Percentiles rank a stretch among this genome's conserved stretches.
These are phyloP conservation scores for Pelargonium australe DNA, from an alignment of 441 rosid species.

Conservation along the genomic window DNA sequence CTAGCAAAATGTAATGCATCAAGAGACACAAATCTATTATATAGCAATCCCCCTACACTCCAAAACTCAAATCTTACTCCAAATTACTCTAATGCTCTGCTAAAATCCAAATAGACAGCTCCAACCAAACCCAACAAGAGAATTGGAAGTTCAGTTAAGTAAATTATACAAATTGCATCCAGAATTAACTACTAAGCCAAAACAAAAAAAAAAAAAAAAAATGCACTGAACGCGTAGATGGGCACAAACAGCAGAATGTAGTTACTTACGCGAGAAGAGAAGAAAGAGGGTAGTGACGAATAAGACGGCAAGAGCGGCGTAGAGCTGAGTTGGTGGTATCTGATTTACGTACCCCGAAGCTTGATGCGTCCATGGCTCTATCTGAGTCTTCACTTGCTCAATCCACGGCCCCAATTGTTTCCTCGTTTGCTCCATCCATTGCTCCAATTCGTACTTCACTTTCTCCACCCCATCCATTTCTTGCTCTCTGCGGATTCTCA, in stretches of 20 bases:
- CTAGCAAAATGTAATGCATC: background rate
- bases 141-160: background rate
- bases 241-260: background rate
- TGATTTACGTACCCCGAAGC: constrained; percentile 42
- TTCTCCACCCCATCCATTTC: constrained; percentile 1
- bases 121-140: background rate
- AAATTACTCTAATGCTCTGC: background rate
- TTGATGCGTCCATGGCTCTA: constrained; percentile 27
- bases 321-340: constrained; percentile 59
- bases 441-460: constrained; percentile 5
- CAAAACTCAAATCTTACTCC: background rate
- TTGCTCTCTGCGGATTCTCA: background rate
- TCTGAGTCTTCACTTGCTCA: constrained; percentile 11
- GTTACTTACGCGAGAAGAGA: constrained; percentile 21
- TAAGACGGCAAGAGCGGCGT: constrained; percentile 51
- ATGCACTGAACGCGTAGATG: background rate
- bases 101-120: background rate
- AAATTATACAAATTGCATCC: background rate
- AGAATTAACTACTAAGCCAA: background rate
- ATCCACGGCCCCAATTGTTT: background rate
- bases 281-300: constrained; percentile 46
- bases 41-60: background rate
- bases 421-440: constrained; percentile 3
- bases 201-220: background rate
- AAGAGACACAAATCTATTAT: background rate